Evolutionary conservation across 768 basidiomycete genomes (phyloP).

Genomic region (Lactarius hengduanensis): DNA sequence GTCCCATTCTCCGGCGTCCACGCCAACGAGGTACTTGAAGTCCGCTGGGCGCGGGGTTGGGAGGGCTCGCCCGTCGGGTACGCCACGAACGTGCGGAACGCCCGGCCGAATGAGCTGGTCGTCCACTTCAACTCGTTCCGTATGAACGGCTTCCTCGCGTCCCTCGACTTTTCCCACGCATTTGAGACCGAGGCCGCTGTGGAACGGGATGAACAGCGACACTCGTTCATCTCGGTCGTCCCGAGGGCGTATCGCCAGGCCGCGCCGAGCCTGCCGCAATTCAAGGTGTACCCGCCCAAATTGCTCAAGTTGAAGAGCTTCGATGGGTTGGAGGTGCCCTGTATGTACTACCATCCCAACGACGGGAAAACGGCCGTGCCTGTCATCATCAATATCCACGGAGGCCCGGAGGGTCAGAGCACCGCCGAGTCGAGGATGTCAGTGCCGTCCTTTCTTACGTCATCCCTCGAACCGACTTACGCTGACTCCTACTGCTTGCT

Average conservation of each 20-base stretch:
- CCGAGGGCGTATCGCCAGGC: slow-evolving; percentile 39
- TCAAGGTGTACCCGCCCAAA: slow-evolving; percentile 35
- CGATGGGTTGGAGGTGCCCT: slow-evolving; percentile 42
- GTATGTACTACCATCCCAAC: slow-evolving; percentile 43
- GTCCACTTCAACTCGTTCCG: slow-evolving; percentile 37
- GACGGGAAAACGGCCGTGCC: slow-evolving; percentile 34
- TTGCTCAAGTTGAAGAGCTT: slow-evolving; percentile 43
- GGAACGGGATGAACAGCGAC: slow-evolving; percentile 31
- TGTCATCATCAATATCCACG: slow-evolving; percentile 41
- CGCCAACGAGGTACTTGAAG: slow-evolving; percentile 32
- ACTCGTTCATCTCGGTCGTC: slow-evolving; percentile 34
- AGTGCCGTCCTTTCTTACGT: slow-evolving; percentile 15
- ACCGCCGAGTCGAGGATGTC: slow-evolving; percentile 38
- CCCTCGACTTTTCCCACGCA: slow-evolving; percentile 35
- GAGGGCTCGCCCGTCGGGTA: slow-evolving; percentile 32
- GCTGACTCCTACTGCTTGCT: neutral
- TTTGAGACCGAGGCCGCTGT: slow-evolving; percentile 24
- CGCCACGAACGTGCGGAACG: slow-evolving; percentile 37
- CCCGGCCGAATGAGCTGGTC: slow-evolving; percentile 36
- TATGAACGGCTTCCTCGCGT: slow-evolving; percentile 35
- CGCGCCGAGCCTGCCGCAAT: slow-evolving; percentile 32
- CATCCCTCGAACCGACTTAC: neutral
- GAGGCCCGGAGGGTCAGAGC: slow-evolving; percentile 41
- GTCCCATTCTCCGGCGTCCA: slow-evolving; percentile 31
- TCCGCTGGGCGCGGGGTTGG: slow-evolving; percentile 30